phyloP scores from a whole-genome alignment of 192 early-diverging fungal genomes.

The Funneliformis geosporum region DNA sequence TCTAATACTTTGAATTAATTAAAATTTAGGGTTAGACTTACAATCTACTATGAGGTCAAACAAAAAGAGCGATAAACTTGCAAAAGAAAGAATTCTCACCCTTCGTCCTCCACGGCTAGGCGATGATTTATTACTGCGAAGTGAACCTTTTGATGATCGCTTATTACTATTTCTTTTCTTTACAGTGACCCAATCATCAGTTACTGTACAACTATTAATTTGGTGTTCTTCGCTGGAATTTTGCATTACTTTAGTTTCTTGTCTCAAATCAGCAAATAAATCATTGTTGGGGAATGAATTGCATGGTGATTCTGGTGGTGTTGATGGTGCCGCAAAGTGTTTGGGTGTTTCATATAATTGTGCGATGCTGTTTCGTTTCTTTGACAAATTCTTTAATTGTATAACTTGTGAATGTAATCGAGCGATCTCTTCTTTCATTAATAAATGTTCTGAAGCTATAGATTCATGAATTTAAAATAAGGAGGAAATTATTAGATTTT shows the following conservation, averaged over 20 bases:
- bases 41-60: too few relatives aligned
- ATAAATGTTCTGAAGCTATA: not conserved
- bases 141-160: not conserved
- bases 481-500: not conserved
- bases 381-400: not conserved
- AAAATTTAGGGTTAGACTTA: not conserved
- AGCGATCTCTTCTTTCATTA: slow-evolving; percentile 20
- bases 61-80: too few relatives aligned
- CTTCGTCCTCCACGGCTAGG: not conserved
- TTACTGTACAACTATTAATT: not conserved
- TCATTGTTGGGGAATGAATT: not conserved
- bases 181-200: slow-evolving; percentile 15
- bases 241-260: too few relatives aligned
- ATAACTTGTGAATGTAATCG: not conserved
- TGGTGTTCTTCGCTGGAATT: not conserved
- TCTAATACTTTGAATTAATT: not conserved
- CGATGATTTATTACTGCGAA: not conserved
- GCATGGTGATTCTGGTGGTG: slow-evolving; percentile 21
- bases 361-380: not conserved
- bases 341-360: not conserved
- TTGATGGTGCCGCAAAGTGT: not conserved
- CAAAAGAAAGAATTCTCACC: not conserved
- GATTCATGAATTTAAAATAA: not conserved
- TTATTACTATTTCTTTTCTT: slow-evolving; percentile 4
- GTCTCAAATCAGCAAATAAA: not conserved